Conservation (phyloP, 208 protist species). For the Crithidia expoeki region DNA sequence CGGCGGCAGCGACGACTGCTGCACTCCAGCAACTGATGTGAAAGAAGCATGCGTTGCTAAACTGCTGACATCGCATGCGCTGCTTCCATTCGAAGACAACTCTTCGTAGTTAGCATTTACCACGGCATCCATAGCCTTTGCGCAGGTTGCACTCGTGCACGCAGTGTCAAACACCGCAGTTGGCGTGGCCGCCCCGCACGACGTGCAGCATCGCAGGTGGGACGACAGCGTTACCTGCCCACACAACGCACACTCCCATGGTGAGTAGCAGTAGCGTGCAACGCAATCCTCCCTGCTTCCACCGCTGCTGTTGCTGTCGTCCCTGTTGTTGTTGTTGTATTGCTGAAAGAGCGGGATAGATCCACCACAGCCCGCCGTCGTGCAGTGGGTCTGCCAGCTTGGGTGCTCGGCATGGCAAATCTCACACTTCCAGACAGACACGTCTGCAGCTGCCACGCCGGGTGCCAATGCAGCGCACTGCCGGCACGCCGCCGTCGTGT, state of each 20-base stretch:
- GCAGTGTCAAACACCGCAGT: neutral
- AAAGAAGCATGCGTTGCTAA: no score
- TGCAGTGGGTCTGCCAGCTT: slow-evolving; percentile 47
- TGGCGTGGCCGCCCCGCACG: slow-evolving; percentile 33
- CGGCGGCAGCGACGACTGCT: neutral
- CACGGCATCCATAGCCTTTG: neutral
- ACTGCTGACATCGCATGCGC: no score
- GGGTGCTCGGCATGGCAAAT: slow-evolving; percentile 33
- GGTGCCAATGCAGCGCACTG: slow-evolving; percentile 50
- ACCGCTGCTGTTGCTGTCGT: neutral
- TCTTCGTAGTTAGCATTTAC: no score
- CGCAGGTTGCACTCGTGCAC: slow-evolving; percentile 3
- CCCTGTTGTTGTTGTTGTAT: neutral
- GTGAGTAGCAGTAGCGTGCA: slow-evolving; percentile 37
- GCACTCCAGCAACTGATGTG: no score
- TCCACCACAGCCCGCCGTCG: slow-evolving; percentile 44
- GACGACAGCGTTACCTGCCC: slow-evolving; percentile 40
- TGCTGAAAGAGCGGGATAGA: neutral
- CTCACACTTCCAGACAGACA: slow-evolving; percentile 60
- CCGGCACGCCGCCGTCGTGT: slow-evolving; percentile 41
- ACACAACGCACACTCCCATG: slow-evolving; percentile 57
- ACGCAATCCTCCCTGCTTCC: no score
- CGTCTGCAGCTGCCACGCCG: slow-evolving; percentile 31
- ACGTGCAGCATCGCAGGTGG: slow-evolving; percentile 36
- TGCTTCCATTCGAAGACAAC: no score